Conservation (phyloP, 495 filamentous ascomycete genomes). For the Aspergillus conjunctus region DNA sequence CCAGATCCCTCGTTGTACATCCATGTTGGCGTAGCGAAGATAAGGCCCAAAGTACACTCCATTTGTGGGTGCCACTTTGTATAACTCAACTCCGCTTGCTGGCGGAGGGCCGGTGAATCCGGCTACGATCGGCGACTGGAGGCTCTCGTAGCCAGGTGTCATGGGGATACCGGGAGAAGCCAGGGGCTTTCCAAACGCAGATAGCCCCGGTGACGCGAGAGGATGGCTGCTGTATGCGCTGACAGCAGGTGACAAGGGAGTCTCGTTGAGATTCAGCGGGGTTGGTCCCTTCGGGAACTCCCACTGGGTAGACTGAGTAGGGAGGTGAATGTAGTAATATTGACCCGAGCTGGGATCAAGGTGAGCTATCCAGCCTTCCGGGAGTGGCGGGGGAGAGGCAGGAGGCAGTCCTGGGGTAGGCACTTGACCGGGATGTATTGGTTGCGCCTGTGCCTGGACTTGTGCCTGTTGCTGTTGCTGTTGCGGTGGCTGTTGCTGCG, state of each 20-base stretch:
- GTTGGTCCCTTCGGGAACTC: conserved; percentile 94
- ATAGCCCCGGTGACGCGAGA: conserved; percentile 70
- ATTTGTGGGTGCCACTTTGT: conserved; percentile 90
- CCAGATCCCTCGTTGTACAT: conserved; percentile 89
- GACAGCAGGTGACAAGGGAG: conserved; percentile 75
- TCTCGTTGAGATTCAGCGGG: conserved; percentile 74
- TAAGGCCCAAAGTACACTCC: conserved; percentile 99
- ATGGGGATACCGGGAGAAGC: conserved; percentile 76
- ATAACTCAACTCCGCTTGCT: conserved; percentile 83
- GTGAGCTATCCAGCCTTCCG: conserved; percentile 98
- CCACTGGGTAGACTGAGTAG: conserved; percentile 97
- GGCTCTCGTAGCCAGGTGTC: conserved; percentile 72
- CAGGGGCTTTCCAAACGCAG: conserved; percentile 70
- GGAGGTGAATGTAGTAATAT: conserved; percentile 98
- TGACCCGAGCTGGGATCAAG: conserved; percentile 93
- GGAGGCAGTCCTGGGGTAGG: conserved; percentile 65
- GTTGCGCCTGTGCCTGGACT: conserved; percentile 27
- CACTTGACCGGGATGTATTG: conserved; percentile 41
- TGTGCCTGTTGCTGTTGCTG: conserved; percentile 41
- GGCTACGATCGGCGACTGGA: conserved; percentile 70
- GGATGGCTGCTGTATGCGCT: conserved; percentile 77
- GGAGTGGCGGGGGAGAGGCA: conserved; percentile 84
- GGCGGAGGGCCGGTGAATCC: conserved; percentile 87
- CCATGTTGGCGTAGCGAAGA: conserved; percentile 95
- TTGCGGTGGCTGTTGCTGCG: conserved; percentile 21